phyloP scores from a whole-genome alignment of 140 eudicot genomes.

The Ambrosia hybrid region DNA sequence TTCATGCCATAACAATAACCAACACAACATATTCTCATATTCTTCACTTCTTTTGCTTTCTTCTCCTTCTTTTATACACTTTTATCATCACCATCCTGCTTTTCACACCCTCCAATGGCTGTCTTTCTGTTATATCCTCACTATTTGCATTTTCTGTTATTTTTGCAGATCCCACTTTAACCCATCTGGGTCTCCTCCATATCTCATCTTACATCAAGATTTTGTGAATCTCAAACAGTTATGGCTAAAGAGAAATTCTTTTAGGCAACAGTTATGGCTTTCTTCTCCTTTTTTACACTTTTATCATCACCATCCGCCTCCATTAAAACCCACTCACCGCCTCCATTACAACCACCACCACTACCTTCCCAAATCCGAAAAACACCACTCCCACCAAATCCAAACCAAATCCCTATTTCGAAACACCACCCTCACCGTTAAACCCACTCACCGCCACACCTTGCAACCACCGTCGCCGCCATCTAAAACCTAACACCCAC shows the following conservation, averaged over 20 bases:
- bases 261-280: too few species aligned
- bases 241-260: conserved; percentile 45
- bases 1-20: conserved; percentile 11
- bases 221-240: neutral
- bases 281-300: too few species aligned
- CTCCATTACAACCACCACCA: too few species aligned
- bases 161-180: conserved; percentile 25
- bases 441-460: too few species aligned
- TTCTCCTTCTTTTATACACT: conserved; percentile 8
- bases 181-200: conserved; percentile 29
- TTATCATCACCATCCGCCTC: too few species aligned
- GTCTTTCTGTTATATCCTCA: conserved; percentile 13
- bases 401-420: too few species aligned
- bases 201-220: conserved; percentile 21
- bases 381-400: too few species aligned
- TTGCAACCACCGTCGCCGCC: too few species aligned
- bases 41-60: conserved; percentile 43
- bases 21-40: conserved; percentile 36
- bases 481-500: too few species aligned
- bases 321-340: too few species aligned
- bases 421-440: too few species aligned
- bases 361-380: too few species aligned
- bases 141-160: conserved; percentile 25
- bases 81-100: conserved; percentile 31
- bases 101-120: conserved; percentile 33